A percentile compares a stretch with the other conserved stretches of the same genome.
Evolutionary conservation across 1,284 basidiomycete genomes (phyloP).

Genomic region (Puccinia triticina): DNA sequence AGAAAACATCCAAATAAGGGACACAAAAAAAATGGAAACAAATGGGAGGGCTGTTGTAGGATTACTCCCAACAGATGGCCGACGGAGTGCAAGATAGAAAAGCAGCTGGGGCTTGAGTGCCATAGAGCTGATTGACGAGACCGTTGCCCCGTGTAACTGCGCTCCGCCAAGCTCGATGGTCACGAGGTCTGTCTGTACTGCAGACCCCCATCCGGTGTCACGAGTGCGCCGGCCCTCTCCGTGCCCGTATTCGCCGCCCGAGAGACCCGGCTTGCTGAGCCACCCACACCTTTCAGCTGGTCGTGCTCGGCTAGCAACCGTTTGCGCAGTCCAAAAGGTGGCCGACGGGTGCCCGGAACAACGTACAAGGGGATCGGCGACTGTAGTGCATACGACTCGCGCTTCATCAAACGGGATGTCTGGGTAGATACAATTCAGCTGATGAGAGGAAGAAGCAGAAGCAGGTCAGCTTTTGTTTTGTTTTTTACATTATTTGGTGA

Average conservation of each 20-base stretch:
- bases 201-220: background rate
- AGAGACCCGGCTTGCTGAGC: background rate
- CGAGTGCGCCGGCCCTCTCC: background rate
- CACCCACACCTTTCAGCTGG: background rate
- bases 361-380: conserved; percentile 42
- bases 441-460: too few species aligned
- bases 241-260: background rate
- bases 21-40: too few species aligned
- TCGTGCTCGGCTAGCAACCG: background rate
- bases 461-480: too few species aligned
- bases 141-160: too few species aligned
- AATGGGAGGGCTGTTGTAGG: too few species aligned
- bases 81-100: too few species aligned
- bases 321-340: background rate
- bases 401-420: background rate
- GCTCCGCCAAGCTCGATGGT: too few species aligned
- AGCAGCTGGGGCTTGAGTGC: too few species aligned
- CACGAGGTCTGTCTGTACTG: background rate
- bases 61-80: too few species aligned
- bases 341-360: background rate
- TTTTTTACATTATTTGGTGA: too few species aligned
- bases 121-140: too few species aligned
- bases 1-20: too few species aligned
- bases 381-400: conserved; percentile 4
- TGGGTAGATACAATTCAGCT: conserved; percentile 16